Conservation (phyloP, 768 basidiomycete species). For the Mycena amicta region DNA sequence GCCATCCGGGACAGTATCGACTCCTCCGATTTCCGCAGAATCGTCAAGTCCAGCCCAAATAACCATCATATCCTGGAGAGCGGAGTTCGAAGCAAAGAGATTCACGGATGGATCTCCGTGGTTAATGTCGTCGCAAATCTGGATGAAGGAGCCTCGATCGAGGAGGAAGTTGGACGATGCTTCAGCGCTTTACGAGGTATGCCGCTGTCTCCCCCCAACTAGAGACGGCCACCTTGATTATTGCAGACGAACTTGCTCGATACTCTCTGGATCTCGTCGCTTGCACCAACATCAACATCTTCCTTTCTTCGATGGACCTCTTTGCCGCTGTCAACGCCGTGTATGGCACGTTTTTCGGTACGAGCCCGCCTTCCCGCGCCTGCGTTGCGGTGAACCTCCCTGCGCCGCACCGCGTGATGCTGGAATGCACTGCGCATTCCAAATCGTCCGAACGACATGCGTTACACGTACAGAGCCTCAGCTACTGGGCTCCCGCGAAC, state of each 20-base stretch:
- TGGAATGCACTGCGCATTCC: conserved; percentile 82
- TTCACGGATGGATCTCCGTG: conserved; percentile 72
- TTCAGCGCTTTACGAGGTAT: conserved; percentile 68
- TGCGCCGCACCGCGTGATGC: conserved; percentile 50
- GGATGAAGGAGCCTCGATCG: conserved; percentile 46
- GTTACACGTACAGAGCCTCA: conserved; percentile 92
- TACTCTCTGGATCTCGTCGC: conserved; percentile 56
- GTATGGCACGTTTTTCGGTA: conserved; percentile 83
- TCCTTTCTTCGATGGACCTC: conserved; percentile 78
- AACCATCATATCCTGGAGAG: not conserved
- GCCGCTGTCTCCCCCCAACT: not conserved
- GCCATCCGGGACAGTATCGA: conserved; percentile 28
- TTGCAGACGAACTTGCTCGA: conserved; percentile 53
- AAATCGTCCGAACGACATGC: conserved; percentile 56
- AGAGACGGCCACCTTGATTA: not conserved
- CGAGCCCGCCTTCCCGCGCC: conserved; percentile 92
- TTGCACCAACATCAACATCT: conserved; percentile 78
- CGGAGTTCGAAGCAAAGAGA: conserved; percentile 27
- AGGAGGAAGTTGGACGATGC: conserved; percentile 72
- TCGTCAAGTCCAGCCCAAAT: not conserved
- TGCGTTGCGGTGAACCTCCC: conserved; percentile 85
- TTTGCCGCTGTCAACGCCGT: conserved; percentile 78
- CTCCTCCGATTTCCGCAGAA: no score
- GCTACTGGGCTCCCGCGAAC: conserved; percentile 99
- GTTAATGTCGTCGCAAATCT: conserved; percentile 46